phyloP scores from a whole-genome alignment of 805 yeast genomes.

The Suhomyces tanzawaensis region DNA sequence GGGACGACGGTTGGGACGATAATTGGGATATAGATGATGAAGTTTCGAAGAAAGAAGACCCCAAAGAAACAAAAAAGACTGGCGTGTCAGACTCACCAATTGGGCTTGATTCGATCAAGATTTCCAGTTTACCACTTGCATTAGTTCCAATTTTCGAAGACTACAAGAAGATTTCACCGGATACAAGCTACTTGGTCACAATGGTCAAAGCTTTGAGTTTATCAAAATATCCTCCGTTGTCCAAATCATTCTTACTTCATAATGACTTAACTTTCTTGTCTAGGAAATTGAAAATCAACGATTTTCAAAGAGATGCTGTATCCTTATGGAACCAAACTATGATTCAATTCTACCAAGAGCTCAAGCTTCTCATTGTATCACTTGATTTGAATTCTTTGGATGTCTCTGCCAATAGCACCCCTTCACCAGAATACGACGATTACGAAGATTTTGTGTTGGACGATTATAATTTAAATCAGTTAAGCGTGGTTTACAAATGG shows the following conservation, averaged over 20 bases:
- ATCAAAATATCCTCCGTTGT: slow-evolving; percentile 30
- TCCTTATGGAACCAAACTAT: slow-evolving; percentile 21
- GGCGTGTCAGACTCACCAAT: background rate
- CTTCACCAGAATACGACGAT: slow-evolving; percentile 4
- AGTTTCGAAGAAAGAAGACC: background rate
- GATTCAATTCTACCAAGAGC: slow-evolving; percentile 17
- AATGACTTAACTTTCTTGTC: slow-evolving; percentile 34
- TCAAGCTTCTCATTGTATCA: slow-evolving; percentile 14
- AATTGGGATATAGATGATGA: slow-evolving; percentile 23
- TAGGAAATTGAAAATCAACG: slow-evolving; percentile 9
- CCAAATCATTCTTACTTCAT: slow-evolving; percentile 32
- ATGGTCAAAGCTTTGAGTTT: slow-evolving; percentile 32
- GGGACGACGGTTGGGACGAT: slow-evolving; percentile 32
- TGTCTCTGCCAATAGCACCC: background rate
- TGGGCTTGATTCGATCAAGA: slow-evolving; percentile 6
- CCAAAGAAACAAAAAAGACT: background rate
- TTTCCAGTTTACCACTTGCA: slow-evolving; percentile 23
- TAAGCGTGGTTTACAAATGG: slow-evolving; percentile 20
- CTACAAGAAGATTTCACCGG: slow-evolving; percentile 19
- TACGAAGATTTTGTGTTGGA: slow-evolving; percentile 17
- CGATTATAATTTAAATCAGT: slow-evolving; percentile 18
- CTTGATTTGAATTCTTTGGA: slow-evolving; percentile 13
- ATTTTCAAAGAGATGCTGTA: slow-evolving; percentile 16
- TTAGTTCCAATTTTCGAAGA: slow-evolving; percentile 22
- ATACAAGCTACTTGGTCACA: slow-evolving; percentile 19